A percentile compares a stretch with the other conserved stretches of the same genome.
Evolutionary conservation across 441 rosid genomes (phyloP).

Genomic region (Populus hybrid): DNA sequence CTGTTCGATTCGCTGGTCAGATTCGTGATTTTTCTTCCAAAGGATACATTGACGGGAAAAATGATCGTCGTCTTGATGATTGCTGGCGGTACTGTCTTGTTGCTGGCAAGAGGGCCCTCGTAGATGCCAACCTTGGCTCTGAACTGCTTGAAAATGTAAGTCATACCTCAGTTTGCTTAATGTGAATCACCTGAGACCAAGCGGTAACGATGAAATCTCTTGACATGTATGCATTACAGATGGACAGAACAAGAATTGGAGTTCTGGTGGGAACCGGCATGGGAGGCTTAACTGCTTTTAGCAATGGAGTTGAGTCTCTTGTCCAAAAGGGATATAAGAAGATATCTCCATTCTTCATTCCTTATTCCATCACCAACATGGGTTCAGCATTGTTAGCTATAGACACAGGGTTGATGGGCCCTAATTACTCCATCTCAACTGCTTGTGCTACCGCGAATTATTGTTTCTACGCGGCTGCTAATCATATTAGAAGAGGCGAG

Average conservation of each 20-base stretch:
- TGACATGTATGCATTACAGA: conserved; percentile 24
- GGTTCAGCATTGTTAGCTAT: conserved; percentile 71
- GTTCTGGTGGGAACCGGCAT: conserved; percentile 68
- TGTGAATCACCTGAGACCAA: background rate
- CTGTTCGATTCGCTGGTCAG: conserved; percentile 58
- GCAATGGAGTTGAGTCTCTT: conserved; percentile 51
- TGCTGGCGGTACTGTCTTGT: conserved; percentile 68
- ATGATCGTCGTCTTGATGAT: conserved; percentile 63
- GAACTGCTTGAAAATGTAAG: conserved; percentile 46
- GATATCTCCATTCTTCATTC: conserved; percentile 66
- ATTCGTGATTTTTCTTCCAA: conserved; percentile 51
- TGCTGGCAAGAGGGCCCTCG: conserved; percentile 56
- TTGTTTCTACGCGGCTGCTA: conserved; percentile 65
- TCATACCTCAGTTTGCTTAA: background rate
- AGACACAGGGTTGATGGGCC: conserved; percentile 70
- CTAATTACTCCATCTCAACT: conserved; percentile 67
- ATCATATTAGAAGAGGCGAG: conserved; percentile 69
- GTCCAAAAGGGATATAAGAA: conserved; percentile 56
- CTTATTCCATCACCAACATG: conserved; percentile 69
- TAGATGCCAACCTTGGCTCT: conserved; percentile 46
- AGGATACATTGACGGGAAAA: conserved; percentile 67
- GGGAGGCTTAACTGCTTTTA: conserved; percentile 57
- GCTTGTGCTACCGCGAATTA: conserved; percentile 75
- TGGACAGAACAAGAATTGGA: conserved; percentile 55
- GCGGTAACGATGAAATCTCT: background rate